A percentile compares a stretch with the other conserved stretches of the same genome.
These are phyloP conservation scores for Taphrina pruni DNA, from an alignment of 1,139 yeast species.

Conservation along the genomic window DNA sequence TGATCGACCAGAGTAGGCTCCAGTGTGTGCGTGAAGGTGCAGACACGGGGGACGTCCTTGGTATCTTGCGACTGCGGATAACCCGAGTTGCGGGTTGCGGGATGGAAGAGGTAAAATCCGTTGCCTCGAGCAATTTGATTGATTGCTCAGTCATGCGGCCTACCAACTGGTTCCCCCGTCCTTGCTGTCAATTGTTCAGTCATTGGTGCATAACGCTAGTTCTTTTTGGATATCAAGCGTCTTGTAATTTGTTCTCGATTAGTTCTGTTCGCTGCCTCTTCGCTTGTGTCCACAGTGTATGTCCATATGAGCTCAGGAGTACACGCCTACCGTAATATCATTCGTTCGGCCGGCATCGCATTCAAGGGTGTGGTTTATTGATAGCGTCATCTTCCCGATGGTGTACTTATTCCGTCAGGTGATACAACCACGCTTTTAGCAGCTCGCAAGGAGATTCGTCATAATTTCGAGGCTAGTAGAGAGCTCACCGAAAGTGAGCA, in stretches of 20 bases:
- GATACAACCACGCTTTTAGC: constrained; percentile 53
- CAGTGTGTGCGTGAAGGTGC: no score
- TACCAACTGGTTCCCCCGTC: no score
- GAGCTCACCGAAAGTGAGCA: constrained; percentile 61
- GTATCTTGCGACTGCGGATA: not conserved
- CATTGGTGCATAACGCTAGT: no score
- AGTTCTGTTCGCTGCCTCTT: no score
- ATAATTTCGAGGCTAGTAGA: constrained; percentile 59
- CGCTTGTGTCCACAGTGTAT: not conserved
- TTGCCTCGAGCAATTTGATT: not conserved
- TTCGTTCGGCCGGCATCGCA: constrained; percentile 46
- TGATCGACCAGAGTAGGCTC: no score
- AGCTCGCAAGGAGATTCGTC: constrained; percentile 68
- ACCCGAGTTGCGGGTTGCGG: not conserved
- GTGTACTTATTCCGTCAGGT: constrained; percentile 11
- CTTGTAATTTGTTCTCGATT: no score
- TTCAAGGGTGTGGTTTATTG: constrained; percentile 43
- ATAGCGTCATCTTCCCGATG: no score
- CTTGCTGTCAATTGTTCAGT: no score
- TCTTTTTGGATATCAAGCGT: no score
- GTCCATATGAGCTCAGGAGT: constrained; percentile 20
- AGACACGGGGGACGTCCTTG: no score
- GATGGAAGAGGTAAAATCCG: not conserved
- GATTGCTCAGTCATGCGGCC: not conserved
- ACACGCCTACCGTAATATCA: constrained; percentile 45